Evolutionary conservation across 768 basidiomycete genomes (phyloP), one percentile per base, ranked within the genome.

Genomic region (Galerina marginata): DNA sequence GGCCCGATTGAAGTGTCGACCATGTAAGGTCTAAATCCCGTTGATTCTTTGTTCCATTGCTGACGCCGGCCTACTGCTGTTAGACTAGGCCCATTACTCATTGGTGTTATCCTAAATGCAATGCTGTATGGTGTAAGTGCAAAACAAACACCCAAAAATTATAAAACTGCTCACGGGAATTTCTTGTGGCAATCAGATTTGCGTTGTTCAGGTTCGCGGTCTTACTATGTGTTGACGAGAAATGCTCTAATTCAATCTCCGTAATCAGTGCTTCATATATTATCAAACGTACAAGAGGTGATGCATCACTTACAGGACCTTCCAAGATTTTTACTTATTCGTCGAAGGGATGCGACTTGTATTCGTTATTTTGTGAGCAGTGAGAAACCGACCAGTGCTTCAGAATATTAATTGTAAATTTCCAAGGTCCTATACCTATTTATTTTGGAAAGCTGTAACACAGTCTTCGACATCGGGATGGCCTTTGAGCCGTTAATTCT

Each of bases 401-500:
- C n/a, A 11, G 50, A 14, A 37, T 42, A n/a, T n/a, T 9, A 15
- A 20, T 3, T 6, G 6, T 7, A 14, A 6, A 36, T 10, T 25
- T 14, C 44, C 9, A 46, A 77, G 76, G 64, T 77, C 11, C 39
- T 66, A 16, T 79, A 75, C 56, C 65, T 78, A 9, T 71, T 78
- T 37, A 55, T 77, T 16, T 60, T 73, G 11, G 79, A 80, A 60
- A 75, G 75, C 0, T 39, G 65, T 37, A 80, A 80, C 56, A 77
- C 77, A 1, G 73, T 40, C 0, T 69, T 73, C 40, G 74, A 75
- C 55, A 76, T 79, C 33, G 73, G 65, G 6, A 69, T 79, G 37
- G 68, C 77, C 56, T 80, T 77, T 58, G 73, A 80, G 58, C 79
- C 77, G 20, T 63, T 80, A 11, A 70, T 80, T 33, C 64, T 77